These are phyloP conservation scores for Trypanosoma grayi DNA, from an alignment of 208 protist genomes.

Conservation along the genomic window DNA sequence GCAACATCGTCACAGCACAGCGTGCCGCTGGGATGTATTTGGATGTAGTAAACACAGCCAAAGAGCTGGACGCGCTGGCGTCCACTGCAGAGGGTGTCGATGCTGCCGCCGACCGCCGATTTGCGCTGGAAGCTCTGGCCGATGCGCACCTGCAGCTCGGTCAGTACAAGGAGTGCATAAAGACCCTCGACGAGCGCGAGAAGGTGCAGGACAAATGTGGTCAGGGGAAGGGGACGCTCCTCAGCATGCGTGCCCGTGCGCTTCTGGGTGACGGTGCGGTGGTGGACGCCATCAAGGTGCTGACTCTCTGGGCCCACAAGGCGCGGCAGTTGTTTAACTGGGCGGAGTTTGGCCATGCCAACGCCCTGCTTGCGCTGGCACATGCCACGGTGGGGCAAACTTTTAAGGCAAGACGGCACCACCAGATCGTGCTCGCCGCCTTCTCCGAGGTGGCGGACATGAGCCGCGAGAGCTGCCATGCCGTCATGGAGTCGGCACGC, in stretches of 20 bases:
- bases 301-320: slow-evolving; percentile 66
- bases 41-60: slow-evolving; percentile 65
- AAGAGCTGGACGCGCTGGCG: slow-evolving; percentile 65
- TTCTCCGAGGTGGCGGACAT: slow-evolving; percentile 37
- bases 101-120: slow-evolving; percentile 63
- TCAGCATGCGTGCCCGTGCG: slow-evolving; percentile 73
- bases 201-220: slow-evolving; percentile 78
- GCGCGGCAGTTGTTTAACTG: slow-evolving; percentile 56
- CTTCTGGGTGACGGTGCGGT: slow-evolving; percentile 61
- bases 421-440: slow-evolving; percentile 55
- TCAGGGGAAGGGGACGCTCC: slow-evolving; percentile 58
- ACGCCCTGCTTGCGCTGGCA: slow-evolving; percentile 54
- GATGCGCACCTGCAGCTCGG: slow-evolving; percentile 77
- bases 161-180: slow-evolving; percentile 76
- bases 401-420: slow-evolving; percentile 57
- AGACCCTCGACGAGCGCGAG: slow-evolving; percentile 70
- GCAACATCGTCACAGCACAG: slow-evolving; percentile 77
- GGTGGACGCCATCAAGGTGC: slow-evolving; percentile 72
- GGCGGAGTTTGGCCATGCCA: slow-evolving; percentile 71
- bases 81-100: slow-evolving; percentile 63
- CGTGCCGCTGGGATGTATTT: slow-evolving; percentile 61
- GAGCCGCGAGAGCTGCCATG: slow-evolving; percentile 34
- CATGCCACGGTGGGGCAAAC: slow-evolving; percentile 53
- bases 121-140: slow-evolving; percentile 80
- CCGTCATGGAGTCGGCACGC: slow-evolving; percentile 61